phyloP scores from a whole-genome alignment of 2,329 filamentous ascomycete species.

The Aspergillus calidoustus region DNA sequence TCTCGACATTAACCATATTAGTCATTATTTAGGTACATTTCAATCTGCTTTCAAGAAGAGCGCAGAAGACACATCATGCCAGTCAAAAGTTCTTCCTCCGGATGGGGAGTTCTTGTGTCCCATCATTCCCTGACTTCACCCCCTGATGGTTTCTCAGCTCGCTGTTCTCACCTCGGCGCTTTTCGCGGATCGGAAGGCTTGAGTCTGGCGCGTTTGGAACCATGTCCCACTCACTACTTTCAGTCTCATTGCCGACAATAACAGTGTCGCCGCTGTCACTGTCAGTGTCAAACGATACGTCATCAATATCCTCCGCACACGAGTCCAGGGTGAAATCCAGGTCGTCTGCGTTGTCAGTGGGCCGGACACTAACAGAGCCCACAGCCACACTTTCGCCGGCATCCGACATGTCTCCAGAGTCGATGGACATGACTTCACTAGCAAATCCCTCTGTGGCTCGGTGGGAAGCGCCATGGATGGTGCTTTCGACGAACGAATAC shows the following conservation, averaged over 20 bases:
- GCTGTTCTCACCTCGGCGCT: background rate
- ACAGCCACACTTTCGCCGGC: background rate
- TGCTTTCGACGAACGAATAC: conserved; percentile 34
- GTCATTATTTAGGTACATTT: background rate
- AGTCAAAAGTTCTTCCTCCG: background rate
- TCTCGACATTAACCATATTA: background rate
- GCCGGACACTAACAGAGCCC: background rate
- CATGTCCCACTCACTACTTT: conserved; percentile 15
- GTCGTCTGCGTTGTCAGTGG: background rate
- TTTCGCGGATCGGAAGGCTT: background rate
- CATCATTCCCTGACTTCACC: background rate
- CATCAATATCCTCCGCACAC: conserved; percentile 20
- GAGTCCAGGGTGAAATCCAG: conserved; percentile 7
- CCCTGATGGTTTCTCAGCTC: background rate
- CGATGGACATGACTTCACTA: conserved; percentile 33
- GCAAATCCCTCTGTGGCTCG: conserved; percentile 38
- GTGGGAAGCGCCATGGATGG: conserved; percentile 42
- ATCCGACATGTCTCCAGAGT: conserved; percentile 15
- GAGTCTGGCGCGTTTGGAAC: conserved; percentile 10
- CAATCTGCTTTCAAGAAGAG: background rate
- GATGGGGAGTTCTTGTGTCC: background rate
- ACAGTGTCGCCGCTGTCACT: conserved; percentile 31
- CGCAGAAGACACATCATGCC: background rate
- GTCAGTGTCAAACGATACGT: conserved; percentile 20
- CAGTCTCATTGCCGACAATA: conserved; percentile 17